Conservation (phyloP, 768 basidiomycete species). For the Rhodosporidiobolus odoratus region DNA sequence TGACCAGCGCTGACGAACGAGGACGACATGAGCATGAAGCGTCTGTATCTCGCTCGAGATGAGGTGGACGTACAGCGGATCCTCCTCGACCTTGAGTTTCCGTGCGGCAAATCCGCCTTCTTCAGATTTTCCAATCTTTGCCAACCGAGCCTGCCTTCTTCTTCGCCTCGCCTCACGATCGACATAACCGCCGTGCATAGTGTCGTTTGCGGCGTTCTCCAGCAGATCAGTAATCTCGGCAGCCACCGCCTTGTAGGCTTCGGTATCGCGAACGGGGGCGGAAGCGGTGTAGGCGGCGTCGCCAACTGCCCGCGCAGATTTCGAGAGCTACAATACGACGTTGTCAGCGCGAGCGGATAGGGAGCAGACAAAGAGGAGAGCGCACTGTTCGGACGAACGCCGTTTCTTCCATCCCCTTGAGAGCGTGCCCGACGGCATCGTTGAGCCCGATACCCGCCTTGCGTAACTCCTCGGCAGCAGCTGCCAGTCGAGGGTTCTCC, state of each 20-base stretch:
- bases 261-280: conserved; percentile 93
- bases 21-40: accelerated
- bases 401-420: conserved; percentile 90
- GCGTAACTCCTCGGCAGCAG: conserved; percentile 86
- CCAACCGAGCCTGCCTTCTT: conserved; percentile 71
- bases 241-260: conserved; percentile 83
- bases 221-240: conserved; percentile 86
- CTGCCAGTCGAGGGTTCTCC: conserved; percentile 85
- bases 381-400: conserved; percentile 63
- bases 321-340: conserved; percentile 61
- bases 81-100: conserved; percentile 55
- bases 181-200: conserved; percentile 66
- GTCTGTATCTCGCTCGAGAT: neutral
- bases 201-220: conserved; percentile 86
- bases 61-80: conserved; percentile 65
- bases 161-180: conserved; percentile 83
- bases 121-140: conserved; percentile 66
- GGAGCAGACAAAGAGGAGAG: neutral
- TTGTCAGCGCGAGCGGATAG: neutral
- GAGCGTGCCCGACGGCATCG: conserved; percentile 86
- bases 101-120: conserved; percentile 56
- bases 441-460: conserved; percentile 84
- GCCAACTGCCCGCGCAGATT: conserved; percentile 78
- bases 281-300: conserved; percentile 80
- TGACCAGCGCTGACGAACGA: conserved; percentile 60